Percentiles rank a stretch among this genome's conserved stretches.
phyloP scores from a whole-genome alignment of 345 rosid species.

The Rhizophora mangle region DNA sequence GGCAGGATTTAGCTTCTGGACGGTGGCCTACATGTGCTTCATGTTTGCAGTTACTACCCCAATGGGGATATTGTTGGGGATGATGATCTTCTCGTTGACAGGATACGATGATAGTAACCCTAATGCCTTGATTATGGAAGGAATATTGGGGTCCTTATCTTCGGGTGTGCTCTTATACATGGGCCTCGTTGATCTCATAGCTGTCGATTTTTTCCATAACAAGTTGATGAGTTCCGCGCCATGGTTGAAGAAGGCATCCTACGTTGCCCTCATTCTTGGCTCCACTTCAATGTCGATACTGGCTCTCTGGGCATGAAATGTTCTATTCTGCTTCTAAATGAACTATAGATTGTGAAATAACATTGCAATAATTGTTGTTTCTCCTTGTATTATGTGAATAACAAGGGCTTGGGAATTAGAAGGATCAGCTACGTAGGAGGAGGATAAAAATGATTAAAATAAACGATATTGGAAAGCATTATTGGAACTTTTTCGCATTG shows the following conservation, averaged over 20 bases:
- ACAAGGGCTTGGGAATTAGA: too few relatives aligned
- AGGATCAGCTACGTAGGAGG: too few relatives aligned
- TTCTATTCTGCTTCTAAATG: too few relatives aligned
- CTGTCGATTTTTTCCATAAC: slow-evolving; percentile 86
- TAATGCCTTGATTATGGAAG: slow-evolving; percentile 78
- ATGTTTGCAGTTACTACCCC: slow-evolving; percentile 93
- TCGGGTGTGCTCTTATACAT: slow-evolving; percentile 88
- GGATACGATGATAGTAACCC: slow-evolving; percentile 80
- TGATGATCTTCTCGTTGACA: slow-evolving; percentile 66
- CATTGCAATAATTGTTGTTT: too few relatives aligned
- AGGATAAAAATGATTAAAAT: too few relatives aligned
- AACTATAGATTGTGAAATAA: too few relatives aligned
- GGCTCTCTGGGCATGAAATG: slow-evolving; percentile 80
- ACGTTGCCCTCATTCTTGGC: slow-evolving; percentile 59
- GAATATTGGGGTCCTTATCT: slow-evolving; percentile 72
- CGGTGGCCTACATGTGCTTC: slow-evolving; percentile 78
- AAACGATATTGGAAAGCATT: too few relatives aligned
- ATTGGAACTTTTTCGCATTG: too few relatives aligned
- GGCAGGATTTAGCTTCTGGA: slow-evolving; percentile 75
- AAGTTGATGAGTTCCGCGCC: slow-evolving; percentile 62
- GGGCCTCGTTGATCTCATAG: slow-evolving; percentile 91
- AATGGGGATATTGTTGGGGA: slow-evolving; percentile 75
- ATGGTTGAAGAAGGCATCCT: slow-evolving; percentile 71
- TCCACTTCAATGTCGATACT: slow-evolving; percentile 87
- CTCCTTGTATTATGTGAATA: too few relatives aligned